A percentile compares a stretch with the other conserved stretches of the same genome.
phyloP scores from a whole-genome alignment of 495 filamentous ascomycete genomes.

The Neurospora pannonica region DNA sequence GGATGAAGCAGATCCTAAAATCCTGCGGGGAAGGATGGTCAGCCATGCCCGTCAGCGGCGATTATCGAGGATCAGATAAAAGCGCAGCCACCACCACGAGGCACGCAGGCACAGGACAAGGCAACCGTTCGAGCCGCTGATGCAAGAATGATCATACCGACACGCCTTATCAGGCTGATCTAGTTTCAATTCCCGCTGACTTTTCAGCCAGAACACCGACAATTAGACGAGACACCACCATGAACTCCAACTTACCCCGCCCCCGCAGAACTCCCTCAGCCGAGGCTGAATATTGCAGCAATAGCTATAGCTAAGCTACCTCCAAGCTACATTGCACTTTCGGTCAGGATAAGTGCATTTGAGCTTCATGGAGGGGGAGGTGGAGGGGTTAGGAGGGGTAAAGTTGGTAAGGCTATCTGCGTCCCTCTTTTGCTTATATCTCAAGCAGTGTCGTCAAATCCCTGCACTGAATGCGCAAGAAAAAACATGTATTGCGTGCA shows the following conservation, averaged over 20 bases:
- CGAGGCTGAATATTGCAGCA: neutral
- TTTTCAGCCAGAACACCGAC: neutral
- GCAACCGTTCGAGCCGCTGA: neutral
- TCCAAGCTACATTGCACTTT: neutral
- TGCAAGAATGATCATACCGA: neutral
- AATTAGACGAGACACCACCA: neutral
- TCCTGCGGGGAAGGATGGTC: neutral
- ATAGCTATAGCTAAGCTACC: neutral
- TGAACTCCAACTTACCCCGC: neutral
- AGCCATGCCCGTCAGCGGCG: neutral
- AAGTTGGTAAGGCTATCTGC: neutral
- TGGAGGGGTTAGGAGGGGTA: neutral
- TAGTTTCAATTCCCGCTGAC: neutral
- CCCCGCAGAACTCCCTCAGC: neutral
- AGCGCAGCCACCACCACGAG: neutral
- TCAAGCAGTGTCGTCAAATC: neutral
- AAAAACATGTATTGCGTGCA: neutral
- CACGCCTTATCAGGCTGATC: neutral
- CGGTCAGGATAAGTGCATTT: neutral
- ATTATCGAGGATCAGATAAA: neutral
- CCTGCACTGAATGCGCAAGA: neutral
- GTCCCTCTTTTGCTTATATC: neutral
- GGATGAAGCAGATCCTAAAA: neutral
- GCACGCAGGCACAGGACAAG: neutral
- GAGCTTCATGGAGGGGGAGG: neutral